Evolutionary conservation across 257 asterid genomes (phyloP).

Genomic region (Ocimum tenuiflorum): DNA sequence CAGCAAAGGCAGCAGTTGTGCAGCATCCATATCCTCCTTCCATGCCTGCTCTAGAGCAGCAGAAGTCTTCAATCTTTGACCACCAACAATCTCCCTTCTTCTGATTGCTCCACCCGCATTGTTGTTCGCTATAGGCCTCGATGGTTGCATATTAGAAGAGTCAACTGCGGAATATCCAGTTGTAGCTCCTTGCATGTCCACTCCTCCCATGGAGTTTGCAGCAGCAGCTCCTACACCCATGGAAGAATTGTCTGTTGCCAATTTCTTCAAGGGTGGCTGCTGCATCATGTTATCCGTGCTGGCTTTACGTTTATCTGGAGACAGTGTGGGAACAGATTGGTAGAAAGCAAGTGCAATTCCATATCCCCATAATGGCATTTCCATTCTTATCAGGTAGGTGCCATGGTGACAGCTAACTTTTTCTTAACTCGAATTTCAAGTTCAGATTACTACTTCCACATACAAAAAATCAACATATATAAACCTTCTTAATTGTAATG

Average conservation of each 20-base stretch:
- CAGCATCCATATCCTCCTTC: constrained; percentile 47
- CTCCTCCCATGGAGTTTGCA: constrained; percentile 30
- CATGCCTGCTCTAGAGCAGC: constrained; percentile 52
- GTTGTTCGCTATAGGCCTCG: constrained; percentile 38
- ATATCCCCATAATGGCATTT: neutral
- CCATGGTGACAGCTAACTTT: neutral
- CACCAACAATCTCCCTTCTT: constrained; percentile 35
- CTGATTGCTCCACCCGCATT: constrained; percentile 37
- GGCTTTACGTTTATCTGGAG: constrained; percentile 65
- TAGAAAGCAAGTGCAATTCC: neutral
- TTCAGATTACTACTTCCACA: neutral
- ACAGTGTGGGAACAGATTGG: constrained; percentile 1
- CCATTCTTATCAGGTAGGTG: neutral
- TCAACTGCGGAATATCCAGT: constrained; percentile 32
- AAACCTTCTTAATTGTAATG: neutral
- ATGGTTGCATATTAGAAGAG: constrained; percentile 35
- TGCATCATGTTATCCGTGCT: constrained; percentile 61
- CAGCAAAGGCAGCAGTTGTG: constrained; percentile 44
- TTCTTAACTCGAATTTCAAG: neutral
- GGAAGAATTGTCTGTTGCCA: constrained; percentile 47
- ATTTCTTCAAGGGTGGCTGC: constrained; percentile 71
- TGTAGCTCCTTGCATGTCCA: constrained; percentile 41
- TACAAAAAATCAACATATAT: neutral
- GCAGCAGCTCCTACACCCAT: constrained; percentile 29
- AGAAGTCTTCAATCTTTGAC: constrained; percentile 41